Evolutionary conservation across 208 protist genomes (phyloP), one percentile per base, ranked within the genome.

Genomic region (Novymonas esmeraldas): DNA sequence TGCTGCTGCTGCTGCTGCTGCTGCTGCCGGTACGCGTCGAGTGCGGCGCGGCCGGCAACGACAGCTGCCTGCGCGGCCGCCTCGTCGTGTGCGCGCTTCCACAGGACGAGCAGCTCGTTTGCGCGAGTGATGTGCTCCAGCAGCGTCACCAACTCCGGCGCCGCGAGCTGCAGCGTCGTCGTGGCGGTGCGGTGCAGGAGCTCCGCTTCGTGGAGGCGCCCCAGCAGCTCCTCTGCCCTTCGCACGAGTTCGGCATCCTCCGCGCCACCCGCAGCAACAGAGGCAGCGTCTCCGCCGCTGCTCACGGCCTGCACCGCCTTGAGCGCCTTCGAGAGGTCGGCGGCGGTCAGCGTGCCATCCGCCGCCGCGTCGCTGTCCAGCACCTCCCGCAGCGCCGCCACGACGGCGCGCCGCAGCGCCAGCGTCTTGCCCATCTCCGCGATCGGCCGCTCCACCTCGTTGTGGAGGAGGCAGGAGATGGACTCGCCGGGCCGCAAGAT

Each of bases 401-500:
- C 28, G 34, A 55, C 38, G 5, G 59, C 59, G 9, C 51, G 45
- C 54, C 76, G 79, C 34, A 55, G 51, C n/a, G 76, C 76, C 34
- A 78, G 39, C 9, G 51, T 57, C 28, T 62, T 64, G 20, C 39
- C 75, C 26, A 91, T 20, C 59, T 72, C 66, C 26, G 64, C 49
- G 13, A 94, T 60, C 2, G 88, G 82, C 54, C 64, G 45, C 24
- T 78, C 81, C 2, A 94, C 48, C n/a, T 91, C 33, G 4, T 71
- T 45, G 11, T 70, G 61, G 16, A 82, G 57, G 14, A 94, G 70
- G 4, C 79, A 78, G 16, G 70, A 68, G n/a, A 91, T 42, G 2
- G 88, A 84, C 63, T 94, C 82, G 16, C 64, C 76, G 16, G 80
- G 78, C 1, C 69, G 75, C 22, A 94, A 71, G n/a, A 94, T 86